A percentile compares a stretch with the other conserved stretches of the same genome.
phyloP scores from a whole-genome alignment of 2,329 filamentous ascomycete genomes.

The Penicillium sp. region DNA sequence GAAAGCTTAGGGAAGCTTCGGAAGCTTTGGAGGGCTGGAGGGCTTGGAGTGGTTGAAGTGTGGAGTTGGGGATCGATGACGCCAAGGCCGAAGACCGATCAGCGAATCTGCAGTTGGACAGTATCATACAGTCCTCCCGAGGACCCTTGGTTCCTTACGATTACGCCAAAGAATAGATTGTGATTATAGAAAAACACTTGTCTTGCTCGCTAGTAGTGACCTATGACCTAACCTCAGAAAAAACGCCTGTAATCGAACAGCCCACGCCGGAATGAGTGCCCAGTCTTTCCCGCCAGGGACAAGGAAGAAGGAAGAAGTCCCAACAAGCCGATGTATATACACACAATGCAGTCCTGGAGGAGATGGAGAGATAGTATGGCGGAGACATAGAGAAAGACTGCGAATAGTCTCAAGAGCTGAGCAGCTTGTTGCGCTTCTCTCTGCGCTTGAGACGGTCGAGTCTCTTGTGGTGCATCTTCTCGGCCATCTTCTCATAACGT shows the following conservation, averaged over 20 bases:
- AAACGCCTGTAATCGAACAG: constrained; percentile 17
- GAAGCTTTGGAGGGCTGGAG: neutral
- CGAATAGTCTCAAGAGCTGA: constrained; percentile 40
- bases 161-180: neutral
- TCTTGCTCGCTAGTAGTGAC: constrained; percentile 10
- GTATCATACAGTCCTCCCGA: neutral
- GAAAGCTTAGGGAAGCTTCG: neutral
- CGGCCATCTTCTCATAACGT: constrained; percentile 87
- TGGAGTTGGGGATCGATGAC: constrained; percentile 8
- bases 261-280: constrained; percentile 4
- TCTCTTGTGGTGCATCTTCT: constrained; percentile 96
- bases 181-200: constrained; percentile 6
- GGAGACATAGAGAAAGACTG: constrained; percentile 8
- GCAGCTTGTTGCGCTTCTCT: constrained; percentile 76
- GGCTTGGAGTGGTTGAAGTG: neutral
- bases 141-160: neutral
- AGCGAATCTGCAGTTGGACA: neutral
- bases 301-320: neutral
- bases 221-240: constrained; percentile 15
- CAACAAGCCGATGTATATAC: constrained; percentile 1
- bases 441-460: constrained; percentile 89
- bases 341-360: constrained; percentile 1
- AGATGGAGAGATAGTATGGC: neutral
- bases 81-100: constrained; percentile 1
- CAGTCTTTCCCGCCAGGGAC: constrained; percentile 2